phyloP scores from a whole-genome alignment of 2,329 filamentous ascomycete species.

The Cryphonectria nitschkei region DNA sequence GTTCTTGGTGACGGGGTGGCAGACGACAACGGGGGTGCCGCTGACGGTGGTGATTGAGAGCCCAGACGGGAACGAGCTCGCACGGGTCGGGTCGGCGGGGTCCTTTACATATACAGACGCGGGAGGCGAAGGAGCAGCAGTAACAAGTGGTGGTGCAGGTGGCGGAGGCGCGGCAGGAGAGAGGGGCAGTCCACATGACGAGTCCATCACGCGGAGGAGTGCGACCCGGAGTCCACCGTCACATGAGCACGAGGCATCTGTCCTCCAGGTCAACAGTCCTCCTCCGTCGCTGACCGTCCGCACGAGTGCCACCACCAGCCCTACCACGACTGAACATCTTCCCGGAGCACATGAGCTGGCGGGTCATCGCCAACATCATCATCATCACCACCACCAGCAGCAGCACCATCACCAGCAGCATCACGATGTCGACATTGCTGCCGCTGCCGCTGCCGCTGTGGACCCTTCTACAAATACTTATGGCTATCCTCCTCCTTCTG shows the following conservation, averaged over 20 bases:
- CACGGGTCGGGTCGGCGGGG: slow-evolving; percentile 50
- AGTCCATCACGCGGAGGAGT: slow-evolving; percentile 31
- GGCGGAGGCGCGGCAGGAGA: slow-evolving; percentile 35
- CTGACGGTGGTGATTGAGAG: slow-evolving; percentile 58
- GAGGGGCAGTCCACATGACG: slow-evolving; percentile 43
- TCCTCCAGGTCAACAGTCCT: slow-evolving; percentile 42
- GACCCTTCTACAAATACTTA: slow-evolving; percentile 58
- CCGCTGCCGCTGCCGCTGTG: slow-evolving; percentile 22
- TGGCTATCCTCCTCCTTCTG: slow-evolving; percentile 58
- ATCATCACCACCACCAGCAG: neutral
- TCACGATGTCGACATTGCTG: neutral
- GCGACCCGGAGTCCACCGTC: slow-evolving; percentile 28
- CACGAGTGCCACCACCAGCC: slow-evolving; percentile 39
- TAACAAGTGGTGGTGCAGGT: neutral
- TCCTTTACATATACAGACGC: slow-evolving; percentile 47
- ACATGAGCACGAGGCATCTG: slow-evolving; percentile 30
- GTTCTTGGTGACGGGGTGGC: slow-evolving; percentile 54
- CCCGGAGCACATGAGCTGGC: slow-evolving; percentile 32
- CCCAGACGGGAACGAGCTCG: slow-evolving; percentile 56
- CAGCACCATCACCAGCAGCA: neutral
- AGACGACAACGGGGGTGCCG: slow-evolving; percentile 53
- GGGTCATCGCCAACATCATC: slow-evolving; percentile 30
- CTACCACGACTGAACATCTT: slow-evolving; percentile 33
- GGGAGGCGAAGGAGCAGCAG: slow-evolving; percentile 33
- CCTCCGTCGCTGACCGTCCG: slow-evolving; percentile 41